phyloP scores from a whole-genome alignment of 2,329 filamentous ascomycete genomes.

The Diaporthe sp. region DNA sequence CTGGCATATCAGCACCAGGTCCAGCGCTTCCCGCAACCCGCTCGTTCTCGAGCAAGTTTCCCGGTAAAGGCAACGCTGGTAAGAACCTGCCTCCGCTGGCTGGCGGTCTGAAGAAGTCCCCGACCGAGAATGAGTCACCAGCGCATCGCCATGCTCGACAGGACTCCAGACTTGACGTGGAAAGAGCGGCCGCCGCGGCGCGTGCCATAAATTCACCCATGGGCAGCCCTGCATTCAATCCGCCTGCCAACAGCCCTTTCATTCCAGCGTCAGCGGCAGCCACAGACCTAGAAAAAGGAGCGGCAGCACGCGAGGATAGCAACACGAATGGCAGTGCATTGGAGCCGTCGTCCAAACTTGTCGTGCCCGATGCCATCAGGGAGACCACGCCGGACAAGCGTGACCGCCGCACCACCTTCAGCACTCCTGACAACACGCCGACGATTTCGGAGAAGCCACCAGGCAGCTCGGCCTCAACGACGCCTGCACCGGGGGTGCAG shows the following conservation, averaged over 20 bases:
- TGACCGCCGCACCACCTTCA: conserved; percentile 67
- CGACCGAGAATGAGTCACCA: conserved; percentile 24
- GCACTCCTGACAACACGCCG: conserved; percentile 51
- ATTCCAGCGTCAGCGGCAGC: conserved; percentile 30
- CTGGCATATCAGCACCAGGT: conserved; percentile 55
- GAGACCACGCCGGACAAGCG: conserved; percentile 41
- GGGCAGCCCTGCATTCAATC: conserved; percentile 27
- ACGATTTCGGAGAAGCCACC: conserved; percentile 48
- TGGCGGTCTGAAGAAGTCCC: conserved; percentile 11
- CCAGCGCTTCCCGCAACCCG: conserved; percentile 50
- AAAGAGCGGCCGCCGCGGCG: conserved; percentile 44
- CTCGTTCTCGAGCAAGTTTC: conserved; percentile 47
- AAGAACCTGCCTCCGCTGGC: conserved; percentile 39
- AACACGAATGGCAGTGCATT: conserved; percentile 30
- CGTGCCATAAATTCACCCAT: conserved; percentile 39
- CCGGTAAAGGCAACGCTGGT: conserved; percentile 41
- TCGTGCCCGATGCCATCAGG: conserved; percentile 35
- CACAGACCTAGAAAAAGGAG: conserved; percentile 37
- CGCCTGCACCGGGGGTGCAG: conserved; percentile 42
- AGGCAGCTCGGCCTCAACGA: conserved; percentile 39
- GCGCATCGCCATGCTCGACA: conserved; percentile 35
- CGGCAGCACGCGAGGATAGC: conserved; percentile 38
- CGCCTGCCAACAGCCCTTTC: conserved; percentile 26
- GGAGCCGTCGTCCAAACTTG: conserved; percentile 30
- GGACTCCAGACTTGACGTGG: conserved; percentile 40